Evolutionary conservation across 2,329 filamentous ascomycete genomes (phyloP).

Genomic region (Hymenotorrendiella dingleyae): DNA sequence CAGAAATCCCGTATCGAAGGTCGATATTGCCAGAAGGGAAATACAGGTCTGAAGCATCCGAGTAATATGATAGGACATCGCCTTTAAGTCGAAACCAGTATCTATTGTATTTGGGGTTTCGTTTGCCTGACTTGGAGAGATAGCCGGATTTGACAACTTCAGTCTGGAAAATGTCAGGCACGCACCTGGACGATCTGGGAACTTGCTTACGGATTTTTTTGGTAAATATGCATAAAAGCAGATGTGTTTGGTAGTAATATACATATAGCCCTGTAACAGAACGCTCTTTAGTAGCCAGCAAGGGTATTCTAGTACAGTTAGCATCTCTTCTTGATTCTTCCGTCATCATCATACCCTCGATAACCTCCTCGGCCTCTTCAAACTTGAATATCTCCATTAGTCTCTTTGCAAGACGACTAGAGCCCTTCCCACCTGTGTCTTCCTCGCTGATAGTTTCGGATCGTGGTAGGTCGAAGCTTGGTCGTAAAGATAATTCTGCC

Average conservation of each 20-base stretch:
- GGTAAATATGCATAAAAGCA: conserved; percentile 98
- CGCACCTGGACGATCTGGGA: background rate
- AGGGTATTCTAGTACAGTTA: conserved; percentile 63
- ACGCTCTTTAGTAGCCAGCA: conserved; percentile 92
- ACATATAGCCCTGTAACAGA: conserved; percentile 89
- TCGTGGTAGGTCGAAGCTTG: conserved; percentile 47
- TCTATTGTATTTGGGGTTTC: conserved; percentile 79
- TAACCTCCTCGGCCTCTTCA: conserved; percentile 73
- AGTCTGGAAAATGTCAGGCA: conserved; percentile 44
- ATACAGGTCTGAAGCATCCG: conserved; percentile 77
- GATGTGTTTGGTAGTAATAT: conserved; percentile 86
- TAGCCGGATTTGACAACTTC: conserved; percentile 80
- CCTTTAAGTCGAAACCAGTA: conserved; percentile 94
- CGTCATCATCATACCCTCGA: conserved; percentile 52
- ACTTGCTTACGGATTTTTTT: conserved; percentile 67
- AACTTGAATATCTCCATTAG: conserved; percentile 85
- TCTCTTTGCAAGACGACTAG: conserved; percentile 59
- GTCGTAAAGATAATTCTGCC: conserved; percentile 54
- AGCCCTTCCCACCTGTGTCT: conserved; percentile 32
- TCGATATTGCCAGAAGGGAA: conserved; percentile 91
- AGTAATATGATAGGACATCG: conserved; percentile 86
- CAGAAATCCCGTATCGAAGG: conserved; percentile 83
- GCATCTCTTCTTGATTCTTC: conserved; percentile 3
- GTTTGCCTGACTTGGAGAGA: conserved; percentile 79
- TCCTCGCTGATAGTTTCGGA: conserved; percentile 19